These are phyloP conservation scores for Fusarium verrucosum DNA, from an alignment of 2,329 filamentous ascomycete genomes.

Conservation along the genomic window DNA sequence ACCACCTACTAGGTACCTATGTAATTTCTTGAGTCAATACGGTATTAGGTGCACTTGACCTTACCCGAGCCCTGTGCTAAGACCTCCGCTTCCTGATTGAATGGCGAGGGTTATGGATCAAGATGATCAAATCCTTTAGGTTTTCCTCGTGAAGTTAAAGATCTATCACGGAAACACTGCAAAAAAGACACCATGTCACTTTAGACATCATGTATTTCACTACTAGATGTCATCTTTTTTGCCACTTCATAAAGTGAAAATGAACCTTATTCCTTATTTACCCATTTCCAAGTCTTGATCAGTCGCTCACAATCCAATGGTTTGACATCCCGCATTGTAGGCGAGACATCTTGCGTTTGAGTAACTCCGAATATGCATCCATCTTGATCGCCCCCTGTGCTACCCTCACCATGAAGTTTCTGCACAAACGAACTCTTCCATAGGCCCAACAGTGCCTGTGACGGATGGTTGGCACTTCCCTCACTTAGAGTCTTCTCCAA, in stretches of 20 bases:
- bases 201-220: no score
- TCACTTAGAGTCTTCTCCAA: slow-evolving; percentile 17
- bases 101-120: no score
- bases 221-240: background rate
- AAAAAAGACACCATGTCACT: no score
- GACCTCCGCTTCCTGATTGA: no score
- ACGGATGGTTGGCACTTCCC: slow-evolving; percentile 17
- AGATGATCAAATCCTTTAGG: no score
- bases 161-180: no score
- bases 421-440: slow-evolving; percentile 32
- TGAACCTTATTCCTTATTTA: background rate
- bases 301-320: slow-evolving; percentile 28
- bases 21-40: no score
- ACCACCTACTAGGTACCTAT: no score
- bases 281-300: slow-evolving; percentile 38
- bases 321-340: slow-evolving; percentile 10
- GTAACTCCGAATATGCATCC: slow-evolving; percentile 16
- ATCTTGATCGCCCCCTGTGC: accelerated
- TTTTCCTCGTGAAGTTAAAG: no score
- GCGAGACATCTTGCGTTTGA: slow-evolving; percentile 9
- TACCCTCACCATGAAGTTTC: background rate
- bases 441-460: slow-evolving; percentile 35
- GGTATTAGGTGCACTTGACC: no score
- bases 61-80: no score
- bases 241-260: no score